Percentiles rank a stretch among this genome's conserved stretches.
phyloP scores from a whole-genome alignment of 2,329 filamentous ascomycete species.

The Tolypocladium album region DNA sequence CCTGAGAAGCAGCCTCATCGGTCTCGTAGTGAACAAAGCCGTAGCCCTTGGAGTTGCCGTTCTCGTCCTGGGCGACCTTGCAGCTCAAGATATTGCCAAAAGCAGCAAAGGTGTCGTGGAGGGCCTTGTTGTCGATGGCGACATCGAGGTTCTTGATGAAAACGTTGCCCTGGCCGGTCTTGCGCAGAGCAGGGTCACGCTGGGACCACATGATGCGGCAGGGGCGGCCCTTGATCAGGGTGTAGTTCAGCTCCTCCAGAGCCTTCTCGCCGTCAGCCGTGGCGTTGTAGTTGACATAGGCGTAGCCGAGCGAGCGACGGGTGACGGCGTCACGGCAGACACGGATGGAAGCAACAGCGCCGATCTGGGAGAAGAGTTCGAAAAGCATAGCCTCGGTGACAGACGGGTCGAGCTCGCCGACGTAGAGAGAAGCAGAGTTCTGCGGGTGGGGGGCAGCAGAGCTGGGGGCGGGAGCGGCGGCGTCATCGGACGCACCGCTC shows the following conservation, averaged over 20 bases:
- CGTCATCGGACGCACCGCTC: constrained; percentile 39
- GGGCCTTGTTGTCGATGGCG: constrained; percentile 99
- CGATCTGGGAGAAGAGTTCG: constrained; percentile 99
- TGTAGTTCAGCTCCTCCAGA: constrained; percentile 99
- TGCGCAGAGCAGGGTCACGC: constrained; percentile 96
- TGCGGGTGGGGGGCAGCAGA: constrained; percentile 70
- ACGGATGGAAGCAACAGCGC: constrained; percentile 96
- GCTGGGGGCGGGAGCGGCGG: constrained; percentile 58
- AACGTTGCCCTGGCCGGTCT: constrained; percentile 98
- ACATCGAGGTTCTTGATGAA: constrained; percentile 99
- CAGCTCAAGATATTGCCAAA: constrained; percentile 99
- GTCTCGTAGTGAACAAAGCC: constrained; percentile 99
- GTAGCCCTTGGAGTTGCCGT: constrained; percentile 94
- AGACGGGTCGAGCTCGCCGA: constrained; percentile 93
- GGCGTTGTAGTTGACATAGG: constrained; percentile 99
- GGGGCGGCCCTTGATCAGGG: constrained; percentile 93
- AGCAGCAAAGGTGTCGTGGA: constrained; percentile 97
- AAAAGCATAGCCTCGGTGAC: constrained; percentile 99
- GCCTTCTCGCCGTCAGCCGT: constrained; percentile 94
- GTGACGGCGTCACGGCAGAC: constrained; percentile 99
- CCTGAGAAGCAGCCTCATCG: constrained; percentile 88
- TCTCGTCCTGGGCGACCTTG: constrained; percentile 98
- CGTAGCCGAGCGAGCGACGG: constrained; percentile 95
- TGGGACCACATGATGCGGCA: constrained; percentile 99
- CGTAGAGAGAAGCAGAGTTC: constrained; percentile 96